Evolutionary conservation across 345 rosid species (phyloP).

Genomic region (Eucalyptus viminalis): DNA sequence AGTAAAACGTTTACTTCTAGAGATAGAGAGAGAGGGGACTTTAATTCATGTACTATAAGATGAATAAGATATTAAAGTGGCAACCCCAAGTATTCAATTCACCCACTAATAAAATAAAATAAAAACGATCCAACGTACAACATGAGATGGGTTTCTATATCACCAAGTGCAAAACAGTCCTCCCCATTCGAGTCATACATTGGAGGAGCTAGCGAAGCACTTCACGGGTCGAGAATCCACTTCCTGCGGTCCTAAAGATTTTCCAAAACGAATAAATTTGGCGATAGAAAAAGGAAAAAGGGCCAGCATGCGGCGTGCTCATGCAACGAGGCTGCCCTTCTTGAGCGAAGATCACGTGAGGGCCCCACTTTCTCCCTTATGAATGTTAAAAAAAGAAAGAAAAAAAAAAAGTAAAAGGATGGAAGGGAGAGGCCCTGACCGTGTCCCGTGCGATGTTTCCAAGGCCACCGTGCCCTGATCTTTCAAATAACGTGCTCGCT

Average conservation of each 20-base stretch:
- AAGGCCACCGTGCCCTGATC: background rate
- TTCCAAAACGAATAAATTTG: too few relatives aligned
- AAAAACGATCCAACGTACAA: background rate
- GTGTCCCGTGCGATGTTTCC: background rate
- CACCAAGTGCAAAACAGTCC: background rate
- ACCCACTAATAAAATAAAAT: background rate
- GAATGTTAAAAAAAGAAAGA: too few relatives aligned
- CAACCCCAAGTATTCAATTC: background rate
- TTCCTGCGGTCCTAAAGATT: too few relatives aligned
- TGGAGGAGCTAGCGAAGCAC: too few relatives aligned
- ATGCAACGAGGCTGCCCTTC: too few relatives aligned
- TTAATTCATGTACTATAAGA: too few relatives aligned
- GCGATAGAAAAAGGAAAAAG: too few relatives aligned
- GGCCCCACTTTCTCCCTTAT: too few relatives aligned
- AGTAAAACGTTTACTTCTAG: background rate
- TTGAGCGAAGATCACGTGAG: too few relatives aligned
- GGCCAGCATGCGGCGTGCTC: too few relatives aligned
- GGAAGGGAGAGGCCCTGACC: background rate
- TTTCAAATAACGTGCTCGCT: background rate
- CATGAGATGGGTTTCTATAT: background rate
- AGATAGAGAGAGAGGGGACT: background rate
- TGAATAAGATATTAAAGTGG: background rate
- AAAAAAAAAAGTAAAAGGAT: too few relatives aligned
- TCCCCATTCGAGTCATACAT: background rate
- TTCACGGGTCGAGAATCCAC: too few relatives aligned